These are phyloP conservation scores for Fraxinus pennsylvanica DNA, from an alignment of 257 asterid genomes.

Conservation along the genomic window DNA sequence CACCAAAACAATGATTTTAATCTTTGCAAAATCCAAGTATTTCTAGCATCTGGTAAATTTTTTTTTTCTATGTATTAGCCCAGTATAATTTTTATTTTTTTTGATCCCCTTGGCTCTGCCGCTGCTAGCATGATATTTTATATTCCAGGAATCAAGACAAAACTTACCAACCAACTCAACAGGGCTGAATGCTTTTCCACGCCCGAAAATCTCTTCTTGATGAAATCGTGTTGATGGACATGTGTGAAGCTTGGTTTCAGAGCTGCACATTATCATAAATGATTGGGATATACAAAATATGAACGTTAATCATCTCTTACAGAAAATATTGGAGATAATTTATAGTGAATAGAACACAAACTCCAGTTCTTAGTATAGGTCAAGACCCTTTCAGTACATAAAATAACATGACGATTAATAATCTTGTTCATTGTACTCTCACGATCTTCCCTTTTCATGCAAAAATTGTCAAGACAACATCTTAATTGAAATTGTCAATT, in stretches of 20 bases:
- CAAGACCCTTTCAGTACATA: neutral
- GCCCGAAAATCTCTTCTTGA: conserved; percentile 77
- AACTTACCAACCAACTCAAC: conserved; percentile 82
- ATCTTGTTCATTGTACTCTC: neutral
- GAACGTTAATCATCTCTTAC: neutral
- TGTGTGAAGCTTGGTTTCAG: conserved; percentile 60
- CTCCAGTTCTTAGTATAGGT: neutral
- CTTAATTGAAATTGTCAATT: neutral
- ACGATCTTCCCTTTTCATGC: conserved; percentile 5
- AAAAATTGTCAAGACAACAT: conserved; percentile 4
- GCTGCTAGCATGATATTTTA: too few relatives aligned
- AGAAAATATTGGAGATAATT: neutral
- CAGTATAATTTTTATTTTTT: too few relatives aligned
- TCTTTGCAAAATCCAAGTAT: neutral
- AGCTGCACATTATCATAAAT: conserved; percentile 40
- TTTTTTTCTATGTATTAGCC: too few relatives aligned
- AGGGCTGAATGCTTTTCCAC: conserved; percentile 54
- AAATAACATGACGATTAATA: neutral
- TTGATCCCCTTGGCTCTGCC: too few relatives aligned
- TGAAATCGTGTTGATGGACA: conserved; percentile 87
- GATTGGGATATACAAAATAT: conserved; percentile 13
- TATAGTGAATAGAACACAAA: neutral
- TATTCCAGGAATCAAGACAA: neutral
- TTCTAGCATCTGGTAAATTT: neutral
- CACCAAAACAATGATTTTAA: neutral